phyloP scores from a whole-genome alignment of 495 filamentous ascomycete species.

The Astrothelium macrocarpum region DNA sequence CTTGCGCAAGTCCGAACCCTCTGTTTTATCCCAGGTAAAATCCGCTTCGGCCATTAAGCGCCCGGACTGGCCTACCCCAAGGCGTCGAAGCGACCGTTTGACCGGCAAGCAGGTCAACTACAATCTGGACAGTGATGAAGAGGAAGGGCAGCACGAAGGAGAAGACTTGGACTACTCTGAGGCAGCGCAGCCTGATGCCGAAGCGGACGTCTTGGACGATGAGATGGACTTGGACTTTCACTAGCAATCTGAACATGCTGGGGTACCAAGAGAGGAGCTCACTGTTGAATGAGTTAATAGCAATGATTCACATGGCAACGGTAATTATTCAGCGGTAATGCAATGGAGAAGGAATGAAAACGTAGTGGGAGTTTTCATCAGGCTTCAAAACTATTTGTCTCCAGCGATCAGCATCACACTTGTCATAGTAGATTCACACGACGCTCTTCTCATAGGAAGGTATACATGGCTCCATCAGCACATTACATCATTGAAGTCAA shows the following conservation, averaged over 20 bases:
- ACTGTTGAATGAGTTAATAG: too few species aligned
- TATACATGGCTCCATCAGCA: too few species aligned
- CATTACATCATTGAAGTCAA: too few species aligned
- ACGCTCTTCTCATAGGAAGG: too few species aligned
- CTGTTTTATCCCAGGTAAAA: not conserved
- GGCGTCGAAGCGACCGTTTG: not conserved
- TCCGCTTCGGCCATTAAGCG: not conserved
- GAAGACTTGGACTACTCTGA: not conserved
- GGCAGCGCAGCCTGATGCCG: not conserved
- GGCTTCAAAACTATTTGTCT: too few species aligned
- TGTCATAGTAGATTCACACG: too few species aligned
- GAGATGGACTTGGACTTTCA: not conserved
- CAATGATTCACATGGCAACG: too few species aligned
- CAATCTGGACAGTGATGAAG: not conserved
- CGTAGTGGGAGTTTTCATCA: not conserved
- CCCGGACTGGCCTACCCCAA: not conserved
- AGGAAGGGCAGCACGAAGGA: not conserved
- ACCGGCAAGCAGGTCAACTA: slow-evolving; percentile 1
- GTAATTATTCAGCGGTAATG: too few species aligned
- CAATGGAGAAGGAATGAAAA: not conserved
- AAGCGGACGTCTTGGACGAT: not conserved
- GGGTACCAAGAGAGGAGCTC: too few species aligned
- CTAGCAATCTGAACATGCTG: too few species aligned
- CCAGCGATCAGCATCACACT: too few species aligned
- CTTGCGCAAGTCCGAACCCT: not conserved